phyloP scores from a whole-genome alignment of 495 filamentous ascomycete genomes.

The Pseudotulostoma volvatum region DNA sequence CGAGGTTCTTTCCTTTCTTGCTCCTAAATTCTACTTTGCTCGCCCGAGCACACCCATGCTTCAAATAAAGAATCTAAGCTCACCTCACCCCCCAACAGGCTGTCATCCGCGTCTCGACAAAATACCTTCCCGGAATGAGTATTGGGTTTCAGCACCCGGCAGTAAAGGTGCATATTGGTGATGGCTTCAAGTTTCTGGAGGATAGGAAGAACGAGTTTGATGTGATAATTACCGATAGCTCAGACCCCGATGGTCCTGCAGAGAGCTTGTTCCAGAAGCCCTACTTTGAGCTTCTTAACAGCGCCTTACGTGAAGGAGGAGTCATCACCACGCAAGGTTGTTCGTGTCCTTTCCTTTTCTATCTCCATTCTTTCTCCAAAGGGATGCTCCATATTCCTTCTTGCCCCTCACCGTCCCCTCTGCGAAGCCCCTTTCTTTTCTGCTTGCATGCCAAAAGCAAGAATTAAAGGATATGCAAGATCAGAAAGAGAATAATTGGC shows the following conservation, averaged over 20 bases:
- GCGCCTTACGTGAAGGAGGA: conserved; percentile 82
- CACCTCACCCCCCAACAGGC: no score
- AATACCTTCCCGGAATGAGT: conserved; percentile 92
- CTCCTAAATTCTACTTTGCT: background rate
- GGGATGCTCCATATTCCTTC: conserved; percentile 3
- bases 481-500: conserved; percentile 8
- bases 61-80: no score
- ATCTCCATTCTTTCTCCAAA: conserved; percentile 7
- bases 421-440: conserved; percentile 5
- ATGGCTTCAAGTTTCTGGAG: conserved; percentile 95
- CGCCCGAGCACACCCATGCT: no score
- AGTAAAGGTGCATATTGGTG: conserved; percentile 77
- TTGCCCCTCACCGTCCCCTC: conserved; percentile 1
- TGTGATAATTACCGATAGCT: conserved; percentile 98
- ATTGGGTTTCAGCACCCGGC: conserved; percentile 86
- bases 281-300: conserved; percentile 86
- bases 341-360: conserved; percentile 58
- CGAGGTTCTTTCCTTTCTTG: conserved; percentile 53
- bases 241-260: conserved; percentile 90
- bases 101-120: conserved; percentile 95
- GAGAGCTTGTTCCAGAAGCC: conserved; percentile 95
- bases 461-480: no score
- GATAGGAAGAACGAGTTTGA: conserved; percentile 90
- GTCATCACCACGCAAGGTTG: conserved; percentile 99
- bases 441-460: no score